phyloP scores from a whole-genome alignment of 2,329 filamentous ascomycete genomes.

The Diaporthe citri region DNA sequence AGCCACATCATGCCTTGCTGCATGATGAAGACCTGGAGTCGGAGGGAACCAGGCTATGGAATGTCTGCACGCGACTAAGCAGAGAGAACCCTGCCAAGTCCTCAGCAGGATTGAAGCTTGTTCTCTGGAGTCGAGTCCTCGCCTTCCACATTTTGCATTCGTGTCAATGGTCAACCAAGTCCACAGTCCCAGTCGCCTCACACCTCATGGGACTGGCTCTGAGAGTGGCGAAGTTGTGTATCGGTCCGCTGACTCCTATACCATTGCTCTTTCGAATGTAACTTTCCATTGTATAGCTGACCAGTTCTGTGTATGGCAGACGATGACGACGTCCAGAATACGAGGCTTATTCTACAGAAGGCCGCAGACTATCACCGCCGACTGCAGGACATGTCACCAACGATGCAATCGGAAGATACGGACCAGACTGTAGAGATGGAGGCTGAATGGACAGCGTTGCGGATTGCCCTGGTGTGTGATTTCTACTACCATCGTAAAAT shows the following conservation, averaged over 20 bases:
- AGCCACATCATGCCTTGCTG: slow-evolving; percentile 45
- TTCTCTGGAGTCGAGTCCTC: slow-evolving; percentile 62
- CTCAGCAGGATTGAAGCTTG: slow-evolving; percentile 43
- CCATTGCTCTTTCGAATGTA: no score
- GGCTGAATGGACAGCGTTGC: slow-evolving; percentile 74
- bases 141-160: slow-evolving; percentile 77
- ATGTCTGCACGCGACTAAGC: slow-evolving; percentile 68
- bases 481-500: not conserved
- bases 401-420: slow-evolving; percentile 48
- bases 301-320: slow-evolving; percentile 50
- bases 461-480: slow-evolving; percentile 74
- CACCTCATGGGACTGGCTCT: slow-evolving; percentile 77
- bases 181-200: slow-evolving; percentile 51
- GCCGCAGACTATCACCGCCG: slow-evolving; percentile 68
- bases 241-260: slow-evolving; percentile 57
- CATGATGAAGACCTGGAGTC: slow-evolving; percentile 64
- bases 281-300: slow-evolving; percentile 43
- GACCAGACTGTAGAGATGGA: slow-evolving; percentile 55
- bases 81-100: slow-evolving; percentile 47
- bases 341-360: slow-evolving; percentile 72
- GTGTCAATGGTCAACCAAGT: slow-evolving; percentile 55
- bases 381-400: slow-evolving; percentile 49
- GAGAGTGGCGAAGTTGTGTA: slow-evolving; percentile 72
- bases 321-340: slow-evolving; percentile 67
- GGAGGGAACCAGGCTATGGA: slow-evolving; percentile 74